Evolutionary conservation across 768 basidiomycete genomes (phyloP).

Genomic region (Exsudoporus frostii): DNA sequence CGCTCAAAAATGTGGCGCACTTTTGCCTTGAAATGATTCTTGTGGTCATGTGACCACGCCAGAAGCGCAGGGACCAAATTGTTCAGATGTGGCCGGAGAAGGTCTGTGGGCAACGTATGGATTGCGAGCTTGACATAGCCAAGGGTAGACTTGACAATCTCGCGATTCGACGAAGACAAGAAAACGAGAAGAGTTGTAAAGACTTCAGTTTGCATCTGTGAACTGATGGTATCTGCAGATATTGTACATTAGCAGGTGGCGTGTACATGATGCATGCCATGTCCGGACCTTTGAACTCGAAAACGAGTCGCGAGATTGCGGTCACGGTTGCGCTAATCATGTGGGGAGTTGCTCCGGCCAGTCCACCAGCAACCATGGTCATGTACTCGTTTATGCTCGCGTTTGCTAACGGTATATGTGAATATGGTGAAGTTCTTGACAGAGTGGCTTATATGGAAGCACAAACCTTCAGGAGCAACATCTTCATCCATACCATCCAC

Average conservation of each 20-base stretch:
- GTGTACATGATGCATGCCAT: not conserved
- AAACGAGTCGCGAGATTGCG: slow-evolving; percentile 87
- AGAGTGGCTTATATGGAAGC: not conserved
- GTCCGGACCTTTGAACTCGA: slow-evolving; percentile 85
- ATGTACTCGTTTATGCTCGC: slow-evolving; percentile 89
- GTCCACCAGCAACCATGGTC: slow-evolving; percentile 94
- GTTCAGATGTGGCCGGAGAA: slow-evolving; percentile 74
- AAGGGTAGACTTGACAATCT: slow-evolving; percentile 95
- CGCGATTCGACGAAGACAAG: slow-evolving; percentile 89
- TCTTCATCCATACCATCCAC: slow-evolving; percentile 85
- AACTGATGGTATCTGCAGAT: slow-evolving; percentile 58
- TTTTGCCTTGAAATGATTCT: slow-evolving; percentile 97
- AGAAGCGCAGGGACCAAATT: slow-evolving; percentile 81
- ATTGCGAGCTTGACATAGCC: slow-evolving; percentile 93
- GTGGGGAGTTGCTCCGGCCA: slow-evolving; percentile 91
- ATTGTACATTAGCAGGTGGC: not conserved
- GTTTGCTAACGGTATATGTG: slow-evolving; percentile 39
- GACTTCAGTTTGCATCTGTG: slow-evolving; percentile 77
- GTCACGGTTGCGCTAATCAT: slow-evolving; percentile 99
- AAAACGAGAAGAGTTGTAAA: slow-evolving; percentile 86
- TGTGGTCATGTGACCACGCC: slow-evolving; percentile 94
- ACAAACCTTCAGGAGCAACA: slow-evolving; percentile 40
- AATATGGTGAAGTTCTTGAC: slow-evolving; percentile 2
- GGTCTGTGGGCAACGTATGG: slow-evolving; percentile 71
- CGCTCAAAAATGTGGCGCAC: slow-evolving; percentile 97